Percentiles rank a stretch among this genome's conserved stretches.
Conservation (phyloP, 257 asterid species). For the Eustoma russellianum region DNA sequence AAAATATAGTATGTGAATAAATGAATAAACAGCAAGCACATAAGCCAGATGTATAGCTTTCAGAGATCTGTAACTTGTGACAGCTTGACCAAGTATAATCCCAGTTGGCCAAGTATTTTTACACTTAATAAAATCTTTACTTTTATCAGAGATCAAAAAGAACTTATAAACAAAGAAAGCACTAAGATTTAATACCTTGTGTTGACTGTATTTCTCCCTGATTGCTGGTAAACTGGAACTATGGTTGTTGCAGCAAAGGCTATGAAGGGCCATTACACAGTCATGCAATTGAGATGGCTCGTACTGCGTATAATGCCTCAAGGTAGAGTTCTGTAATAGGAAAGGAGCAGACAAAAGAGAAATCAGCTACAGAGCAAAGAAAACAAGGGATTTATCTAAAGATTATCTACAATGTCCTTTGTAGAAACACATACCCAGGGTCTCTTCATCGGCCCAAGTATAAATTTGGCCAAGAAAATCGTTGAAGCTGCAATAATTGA, state of each 20-base stretch:
- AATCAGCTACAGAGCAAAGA: too few species aligned
- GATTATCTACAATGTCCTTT: not conserved
- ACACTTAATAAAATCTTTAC: too few species aligned
- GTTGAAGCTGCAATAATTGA: conserved; percentile 48
- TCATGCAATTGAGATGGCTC: conserved; percentile 35
- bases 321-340: conserved; percentile 41
- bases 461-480: conserved; percentile 38
- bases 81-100: too few species aligned
- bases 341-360: not conserved
- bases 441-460: conserved; percentile 25
- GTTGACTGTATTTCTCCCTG: conserved; percentile 91
- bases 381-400: not conserved
- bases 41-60: too few species aligned
- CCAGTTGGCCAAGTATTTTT: too few species aligned
- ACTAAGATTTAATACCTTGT: conserved; percentile 40
- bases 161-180: not conserved
- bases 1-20: too few species aligned
- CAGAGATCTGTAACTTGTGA: too few species aligned
- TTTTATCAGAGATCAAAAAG: too few species aligned
- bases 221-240: conserved; percentile 68
- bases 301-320: conserved; percentile 35
- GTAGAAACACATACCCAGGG: conserved; percentile 44
- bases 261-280: conserved; percentile 36
- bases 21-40: too few species aligned
- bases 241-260: conserved; percentile 19